phyloP scores from a whole-genome alignment of 2,329 filamentous ascomycete species.

The Colletotrichum abscissum region DNA sequence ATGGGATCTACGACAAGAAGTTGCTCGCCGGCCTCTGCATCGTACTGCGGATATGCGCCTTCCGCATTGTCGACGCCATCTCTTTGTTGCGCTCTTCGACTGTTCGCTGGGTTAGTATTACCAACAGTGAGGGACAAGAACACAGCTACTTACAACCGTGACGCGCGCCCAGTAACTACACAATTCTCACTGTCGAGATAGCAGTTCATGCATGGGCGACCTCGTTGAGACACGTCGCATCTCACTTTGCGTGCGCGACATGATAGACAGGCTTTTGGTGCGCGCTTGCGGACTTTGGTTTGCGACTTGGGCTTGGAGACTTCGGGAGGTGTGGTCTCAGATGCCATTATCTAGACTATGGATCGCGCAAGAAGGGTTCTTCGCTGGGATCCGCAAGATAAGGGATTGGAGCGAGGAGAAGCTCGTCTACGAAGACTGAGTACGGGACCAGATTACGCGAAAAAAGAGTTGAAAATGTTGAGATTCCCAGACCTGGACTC shows the following conservation, averaged over 20 bases:
- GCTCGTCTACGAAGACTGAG: conserved; percentile 7
- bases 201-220: conserved; percentile 63
- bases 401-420: conserved; percentile 23
- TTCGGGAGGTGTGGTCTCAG: conserved; percentile 38
- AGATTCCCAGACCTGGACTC: conserved; percentile 7
- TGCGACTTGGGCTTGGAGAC: conserved; percentile 44
- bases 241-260: conserved; percentile 63
- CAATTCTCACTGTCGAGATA: conserved; percentile 60
- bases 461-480: conserved; percentile 26
- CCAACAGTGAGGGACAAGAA: neutral
- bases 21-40: conserved; percentile 40
- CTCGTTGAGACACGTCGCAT: conserved; percentile 61
- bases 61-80: conserved; percentile 43
- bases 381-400: neutral
- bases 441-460: conserved; percentile 24
- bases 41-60: conserved; percentile 44
- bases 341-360: conserved; percentile 23
- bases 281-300: conserved; percentile 55
- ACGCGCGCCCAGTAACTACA: conserved; percentile 53
- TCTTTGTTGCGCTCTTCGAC: conserved; percentile 42
- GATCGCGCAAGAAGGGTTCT: neutral
- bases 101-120: conserved; percentile 26
- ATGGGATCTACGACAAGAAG: conserved; percentile 42
- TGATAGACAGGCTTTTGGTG: conserved; percentile 62
- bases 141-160: conserved; percentile 48